Evolutionary conservation across 768 basidiomycete species (phyloP).

Genomic region (Gyrodon lividus): DNA sequence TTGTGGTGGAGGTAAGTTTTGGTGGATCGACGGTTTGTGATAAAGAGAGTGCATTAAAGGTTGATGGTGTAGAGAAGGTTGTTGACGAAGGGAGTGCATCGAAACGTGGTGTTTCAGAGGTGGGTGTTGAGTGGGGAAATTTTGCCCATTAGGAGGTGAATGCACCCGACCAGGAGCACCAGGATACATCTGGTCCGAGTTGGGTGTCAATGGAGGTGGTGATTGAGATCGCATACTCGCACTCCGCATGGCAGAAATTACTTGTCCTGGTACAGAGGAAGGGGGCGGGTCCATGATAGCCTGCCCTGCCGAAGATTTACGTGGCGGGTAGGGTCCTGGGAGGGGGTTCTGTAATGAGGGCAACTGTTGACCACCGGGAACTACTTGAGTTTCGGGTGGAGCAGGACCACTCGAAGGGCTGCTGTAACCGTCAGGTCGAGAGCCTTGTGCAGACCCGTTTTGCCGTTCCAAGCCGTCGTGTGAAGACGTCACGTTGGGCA

Average conservation of each 20-base stretch:
- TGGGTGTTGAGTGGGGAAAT: conserved; percentile 6
- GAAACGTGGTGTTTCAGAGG: conserved; percentile 23
- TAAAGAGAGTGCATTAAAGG: conserved; percentile 13
- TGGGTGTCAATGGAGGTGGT: conserved; percentile 22
- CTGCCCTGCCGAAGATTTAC: conserved; percentile 23
- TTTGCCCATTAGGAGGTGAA: conserved; percentile 16
- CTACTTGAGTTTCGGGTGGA: conserved; percentile 4
- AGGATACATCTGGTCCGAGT: conserved; percentile 20
- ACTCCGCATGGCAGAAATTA: conserved; percentile 40
- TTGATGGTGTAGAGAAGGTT: conserved; percentile 19
- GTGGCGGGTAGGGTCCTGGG: conserved; percentile 19
- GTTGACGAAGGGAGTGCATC: conserved; percentile 30
- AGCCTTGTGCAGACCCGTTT: conserved; percentile 6
- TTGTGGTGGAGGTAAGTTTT: conserved; percentile 6
- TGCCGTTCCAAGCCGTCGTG: conserved; percentile 6
- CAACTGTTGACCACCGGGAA: conserved; percentile 12
- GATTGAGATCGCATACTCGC: conserved; percentile 30
- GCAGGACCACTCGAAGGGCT: conserved; percentile 3
- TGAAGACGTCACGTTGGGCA: conserved; percentile 2
- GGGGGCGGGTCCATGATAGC: conserved; percentile 19
- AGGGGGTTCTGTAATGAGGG: conserved; percentile 21
- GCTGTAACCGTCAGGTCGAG: conserved; percentile 2
- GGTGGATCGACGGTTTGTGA: conserved; percentile 11
- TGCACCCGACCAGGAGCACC: conserved; percentile 15
- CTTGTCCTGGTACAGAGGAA: conserved; percentile 37